Percentiles rank a stretch among this genome's conserved stretches.
Conservation (phyloP, 306 rosid species). For the Clitoria ternatea region DNA sequence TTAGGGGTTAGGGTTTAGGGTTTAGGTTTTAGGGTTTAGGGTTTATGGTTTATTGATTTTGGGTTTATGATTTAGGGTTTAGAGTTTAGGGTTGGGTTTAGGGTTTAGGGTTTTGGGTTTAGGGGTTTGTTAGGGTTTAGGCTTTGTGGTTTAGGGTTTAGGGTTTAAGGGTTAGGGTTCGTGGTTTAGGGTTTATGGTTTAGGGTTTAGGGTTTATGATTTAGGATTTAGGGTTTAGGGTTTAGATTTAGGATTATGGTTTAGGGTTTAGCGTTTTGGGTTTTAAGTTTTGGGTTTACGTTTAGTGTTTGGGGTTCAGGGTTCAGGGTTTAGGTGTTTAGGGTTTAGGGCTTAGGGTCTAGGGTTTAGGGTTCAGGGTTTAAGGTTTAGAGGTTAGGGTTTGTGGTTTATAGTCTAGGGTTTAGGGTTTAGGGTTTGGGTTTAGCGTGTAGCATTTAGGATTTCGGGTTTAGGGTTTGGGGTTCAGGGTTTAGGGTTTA, state of each 20-base stretch:
- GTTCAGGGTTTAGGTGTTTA: constrained; percentile 7
- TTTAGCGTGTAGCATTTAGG: no score
- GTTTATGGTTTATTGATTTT: no score
- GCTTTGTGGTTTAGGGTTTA: constrained; percentile 29
- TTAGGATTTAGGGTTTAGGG: constrained; percentile 8
- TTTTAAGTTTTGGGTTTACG: constrained; percentile 10
- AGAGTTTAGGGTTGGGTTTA: no score
- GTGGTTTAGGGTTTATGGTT: constrained; percentile 30
- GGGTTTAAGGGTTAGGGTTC: constrained; percentile 26
- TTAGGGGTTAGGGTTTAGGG: constrained; percentile 5
- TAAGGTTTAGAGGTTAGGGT: neutral
- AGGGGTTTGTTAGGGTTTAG: constrained; percentile 18
- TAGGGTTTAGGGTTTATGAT: constrained; percentile 9
- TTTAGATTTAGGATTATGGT: neutral
- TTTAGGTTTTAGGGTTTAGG: no score
- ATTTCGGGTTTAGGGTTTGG: neutral
- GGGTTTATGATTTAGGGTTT: no score
- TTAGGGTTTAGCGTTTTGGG: constrained; percentile 29
- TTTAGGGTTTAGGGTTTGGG: no score
- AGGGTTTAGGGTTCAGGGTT: constrained; percentile 15
- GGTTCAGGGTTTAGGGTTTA: neutral
- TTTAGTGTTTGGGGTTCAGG: neutral
- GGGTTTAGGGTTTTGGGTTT: neutral
- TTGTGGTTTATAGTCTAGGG: no score
- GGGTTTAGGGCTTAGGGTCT: neutral